Base-by-base conservation (phyloP, 2,329 filamentous ascomycete genomes). In the Zopfia rhizophila region DNA sequence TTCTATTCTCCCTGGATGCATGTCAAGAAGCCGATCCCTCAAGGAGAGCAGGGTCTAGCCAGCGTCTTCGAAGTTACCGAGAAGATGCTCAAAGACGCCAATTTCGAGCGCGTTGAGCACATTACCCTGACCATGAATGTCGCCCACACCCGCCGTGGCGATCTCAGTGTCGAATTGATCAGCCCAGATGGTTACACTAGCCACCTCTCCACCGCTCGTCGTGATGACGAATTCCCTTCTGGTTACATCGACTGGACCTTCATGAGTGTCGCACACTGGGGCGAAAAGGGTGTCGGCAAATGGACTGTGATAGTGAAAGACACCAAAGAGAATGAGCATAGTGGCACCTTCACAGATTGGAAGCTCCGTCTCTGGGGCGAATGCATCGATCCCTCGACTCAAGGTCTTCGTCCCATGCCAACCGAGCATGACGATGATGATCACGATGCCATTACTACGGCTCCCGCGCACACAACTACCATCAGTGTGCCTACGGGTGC, bases 71-170 rank as follows among this genome's bases (percentile, higher is more conserved):
- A 91, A 36, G 85, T 99, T 27, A 97, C 90, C 0, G 73, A 84
- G 41, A 85, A 91, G 14, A 91, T 92, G 84, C 77, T 97, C 45
- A 84, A 87, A 64, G 74, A 85, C 16, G 90, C 90, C 57, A 99
- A 99, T 66, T 70, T 99, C 11, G 90, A 86, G 62, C 85, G 89
- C 12, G 67, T 99, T 18, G 94, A 99, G 76, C 94, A 99, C 73
- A 90, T 99, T 24, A 97, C 93, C 1, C 84, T 99, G 24, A 97
- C 93, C 3, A 99, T 99, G 92, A 99, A 99, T 63, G 82, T 97
- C 17, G 83, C 90, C 42, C 94, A 99, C 68, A 86, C 83, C 2
- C 87, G 89, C 48, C 88, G 94, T 55, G 94, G 94, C 45, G 94
- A 99, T 69, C 72, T 99, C 18, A 96, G 90, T 65, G 93, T 96